Evolutionary conservation across 345 rosid genomes (phyloP).

Genomic region (Dipteronia dyeriana): DNA sequence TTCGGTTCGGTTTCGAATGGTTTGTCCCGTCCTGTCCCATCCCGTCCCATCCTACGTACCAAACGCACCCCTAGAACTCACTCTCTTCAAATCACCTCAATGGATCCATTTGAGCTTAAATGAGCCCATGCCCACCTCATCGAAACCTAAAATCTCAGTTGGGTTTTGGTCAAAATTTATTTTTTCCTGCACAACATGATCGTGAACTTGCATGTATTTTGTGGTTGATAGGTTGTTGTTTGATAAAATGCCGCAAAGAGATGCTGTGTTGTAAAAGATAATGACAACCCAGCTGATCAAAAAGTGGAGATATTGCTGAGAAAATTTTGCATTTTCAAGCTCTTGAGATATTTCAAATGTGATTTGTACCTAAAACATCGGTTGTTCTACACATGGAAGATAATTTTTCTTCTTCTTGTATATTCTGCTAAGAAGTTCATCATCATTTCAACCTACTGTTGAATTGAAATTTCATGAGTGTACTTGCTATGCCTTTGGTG

Average conservation of each 20-base stretch:
- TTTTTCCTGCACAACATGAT: slow-evolving; percentile 31
- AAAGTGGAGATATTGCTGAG: slow-evolving; percentile 28
- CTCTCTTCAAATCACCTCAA: background rate
- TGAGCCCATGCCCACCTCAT: slow-evolving; percentile 32
- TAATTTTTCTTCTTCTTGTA: slow-evolving; percentile 29
- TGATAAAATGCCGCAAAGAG: slow-evolving; percentile 37
- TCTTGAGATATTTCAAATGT: slow-evolving; percentile 34
- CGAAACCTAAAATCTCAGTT: slow-evolving; percentile 27
- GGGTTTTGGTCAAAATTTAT: slow-evolving; percentile 29
- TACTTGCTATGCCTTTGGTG: background rate
- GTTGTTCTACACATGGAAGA: slow-evolving; percentile 55
- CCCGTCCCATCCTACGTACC: too few species aligned
- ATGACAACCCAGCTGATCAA: slow-evolving; percentile 28
- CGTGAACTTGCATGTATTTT: slow-evolving; percentile 26
- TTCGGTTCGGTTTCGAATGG: too few species aligned
- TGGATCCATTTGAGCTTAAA: slow-evolving; percentile 35
- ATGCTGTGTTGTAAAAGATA: slow-evolving; percentile 31
- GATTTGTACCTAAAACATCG: slow-evolving; percentile 43
- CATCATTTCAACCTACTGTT: background rate
- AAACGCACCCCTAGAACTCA: too few species aligned
- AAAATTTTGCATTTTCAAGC: slow-evolving; percentile 41
- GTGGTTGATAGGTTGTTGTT: slow-evolving; percentile 30
- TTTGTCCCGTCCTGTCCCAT: too few species aligned
- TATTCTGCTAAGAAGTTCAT: slow-evolving; percentile 30
- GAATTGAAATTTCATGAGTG: background rate